Evolutionary conservation across 306 rosid species (phyloP).

Genomic region (Vigna unguiculata): DNA sequence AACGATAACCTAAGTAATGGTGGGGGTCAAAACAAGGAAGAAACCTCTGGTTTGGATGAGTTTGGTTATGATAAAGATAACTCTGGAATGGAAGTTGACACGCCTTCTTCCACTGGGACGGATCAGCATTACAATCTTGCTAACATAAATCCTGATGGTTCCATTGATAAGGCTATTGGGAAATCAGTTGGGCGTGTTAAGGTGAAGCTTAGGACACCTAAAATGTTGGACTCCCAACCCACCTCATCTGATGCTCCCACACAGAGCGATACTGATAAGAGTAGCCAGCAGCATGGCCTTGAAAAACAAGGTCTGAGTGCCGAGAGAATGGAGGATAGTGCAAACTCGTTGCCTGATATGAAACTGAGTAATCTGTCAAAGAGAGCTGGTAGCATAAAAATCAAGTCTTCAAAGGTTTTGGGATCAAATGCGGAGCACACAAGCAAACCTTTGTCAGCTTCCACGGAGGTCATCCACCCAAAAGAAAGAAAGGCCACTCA

Average conservation of each 20-base stretch:
- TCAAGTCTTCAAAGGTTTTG: conserved; percentile 72
- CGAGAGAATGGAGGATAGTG: conserved; percentile 82
- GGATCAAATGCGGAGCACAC: conserved; percentile 61
- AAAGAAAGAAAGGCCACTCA: conserved; percentile 56
- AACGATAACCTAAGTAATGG: conserved; percentile 36
- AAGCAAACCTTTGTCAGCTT: conserved; percentile 41
- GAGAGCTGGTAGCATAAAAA: conserved; percentile 76
- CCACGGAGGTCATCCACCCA: conserved; percentile 44
- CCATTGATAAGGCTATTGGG: conserved; percentile 55
- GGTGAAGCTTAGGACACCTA: conserved; percentile 82
- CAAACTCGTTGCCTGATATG: conserved; percentile 63
- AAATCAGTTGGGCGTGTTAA: conserved; percentile 82
- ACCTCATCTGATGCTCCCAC: conserved; percentile 78
- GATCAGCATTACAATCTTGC: conserved; percentile 73
- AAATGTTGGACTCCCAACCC: conserved; percentile 67
- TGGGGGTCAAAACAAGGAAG: conserved; percentile 46
- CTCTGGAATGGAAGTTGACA: conserved; percentile 78
- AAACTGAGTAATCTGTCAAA: conserved; percentile 52
- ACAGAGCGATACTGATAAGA: conserved; percentile 87
- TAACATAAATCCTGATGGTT: conserved; percentile 69
- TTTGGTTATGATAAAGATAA: conserved; percentile 51
- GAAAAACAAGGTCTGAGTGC: conserved; percentile 57
- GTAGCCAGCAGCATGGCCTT: conserved; percentile 74
- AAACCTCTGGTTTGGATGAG: conserved; percentile 62
- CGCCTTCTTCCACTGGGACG: conserved; percentile 83